Base-by-base conservation (phyloP, 2,329 filamentous ascomycete species). In the Verruconis gallopava region DNA sequence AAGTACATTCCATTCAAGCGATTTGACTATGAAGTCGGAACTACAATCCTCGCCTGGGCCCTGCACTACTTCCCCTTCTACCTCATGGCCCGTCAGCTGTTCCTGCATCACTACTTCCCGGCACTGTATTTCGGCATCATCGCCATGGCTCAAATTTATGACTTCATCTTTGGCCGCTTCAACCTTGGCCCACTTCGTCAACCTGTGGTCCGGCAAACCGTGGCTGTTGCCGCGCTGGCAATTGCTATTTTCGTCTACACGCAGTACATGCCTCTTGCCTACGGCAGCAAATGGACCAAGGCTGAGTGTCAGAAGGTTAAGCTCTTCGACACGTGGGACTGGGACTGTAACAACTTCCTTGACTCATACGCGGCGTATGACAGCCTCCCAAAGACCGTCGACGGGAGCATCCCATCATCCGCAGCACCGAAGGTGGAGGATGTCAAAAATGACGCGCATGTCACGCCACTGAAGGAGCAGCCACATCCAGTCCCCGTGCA, bases 41-140 rank as follows among this genome's bases (percentile, higher is more conserved):
- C 79, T 41, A 85, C 78, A 14, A 81, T 95, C 21, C 74, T 98
- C 5, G 91, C 83, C 51, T 98, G 91, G 91, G 85, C 84, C 37
- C 81, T 98, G 62, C 91, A 98, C 65, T 98, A 95, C 69, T 96
- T 98, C 71, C 91, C 91, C 9, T 98, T 98, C 69, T 98, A 79
- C 68, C 74, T 98, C 44, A 96, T 98, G 91, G 79, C 91, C 58
- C 86, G 91, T 53, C 91, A 98, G 65, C 78, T 98, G 25, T 98
- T 98, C 73, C 71, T 45, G 5, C 44, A 45, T 63, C 91, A 98
- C 66, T 98, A 98, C 63, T 91, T 98, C 64, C 91, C 91, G 0
- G 91, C 91, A 2, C 75, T 98, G 12, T 93, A 94, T 67, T 98
- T 98, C 59, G 86, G 83, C 48, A 78, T 98, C 54, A 79, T 96